Evolutionary conservation across 352 stramenopile species (phyloP).

Genomic region (Porosira glacialis): DNA sequence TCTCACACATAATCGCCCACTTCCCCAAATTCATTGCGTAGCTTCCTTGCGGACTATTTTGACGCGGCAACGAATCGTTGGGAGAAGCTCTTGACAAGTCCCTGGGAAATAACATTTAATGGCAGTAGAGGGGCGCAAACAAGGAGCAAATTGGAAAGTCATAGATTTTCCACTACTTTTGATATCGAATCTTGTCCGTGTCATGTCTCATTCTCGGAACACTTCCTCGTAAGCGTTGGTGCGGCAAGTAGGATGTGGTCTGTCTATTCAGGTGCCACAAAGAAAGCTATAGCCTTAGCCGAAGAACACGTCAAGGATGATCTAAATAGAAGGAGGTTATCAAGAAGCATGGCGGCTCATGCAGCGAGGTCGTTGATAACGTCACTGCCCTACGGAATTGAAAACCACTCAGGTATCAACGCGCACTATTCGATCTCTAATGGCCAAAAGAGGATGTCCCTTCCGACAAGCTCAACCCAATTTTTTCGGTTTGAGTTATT

Average conservation of each 20-base stretch:
- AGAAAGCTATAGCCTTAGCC: constrained; percentile 52
- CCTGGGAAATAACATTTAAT: constrained; percentile 80
- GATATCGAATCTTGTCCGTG: constrained; percentile 79
- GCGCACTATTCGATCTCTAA: constrained; percentile 55
- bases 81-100: constrained; percentile 69
- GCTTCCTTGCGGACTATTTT: constrained; percentile 80
- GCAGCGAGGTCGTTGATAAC: constrained; percentile 74
- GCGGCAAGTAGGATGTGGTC: constrained; percentile 78
- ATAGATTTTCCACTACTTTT: constrained; percentile 70
- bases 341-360: constrained; percentile 63
- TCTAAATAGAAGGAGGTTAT: constrained; percentile 32
- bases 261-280: constrained; percentile 70
- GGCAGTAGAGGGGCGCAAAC: constrained; percentile 47
- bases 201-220: constrained; percentile 78
- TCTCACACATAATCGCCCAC: constrained; percentile 1
- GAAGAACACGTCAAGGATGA: constrained; percentile 42
- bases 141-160: constrained; percentile 44
- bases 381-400: constrained; percentile 76
- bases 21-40: constrained; percentile 12
- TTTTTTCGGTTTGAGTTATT: constrained; percentile 81
- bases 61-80: constrained; percentile 69
- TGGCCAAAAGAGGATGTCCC: constrained; percentile 20
- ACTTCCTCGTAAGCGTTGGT: constrained; percentile 79
- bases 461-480: constrained; percentile 59
- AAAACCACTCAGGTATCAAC: constrained; percentile 75